Base-by-base conservation (phyloP, 2,329 filamentous ascomycete species). In the Triangularia verruculosa region DNA sequence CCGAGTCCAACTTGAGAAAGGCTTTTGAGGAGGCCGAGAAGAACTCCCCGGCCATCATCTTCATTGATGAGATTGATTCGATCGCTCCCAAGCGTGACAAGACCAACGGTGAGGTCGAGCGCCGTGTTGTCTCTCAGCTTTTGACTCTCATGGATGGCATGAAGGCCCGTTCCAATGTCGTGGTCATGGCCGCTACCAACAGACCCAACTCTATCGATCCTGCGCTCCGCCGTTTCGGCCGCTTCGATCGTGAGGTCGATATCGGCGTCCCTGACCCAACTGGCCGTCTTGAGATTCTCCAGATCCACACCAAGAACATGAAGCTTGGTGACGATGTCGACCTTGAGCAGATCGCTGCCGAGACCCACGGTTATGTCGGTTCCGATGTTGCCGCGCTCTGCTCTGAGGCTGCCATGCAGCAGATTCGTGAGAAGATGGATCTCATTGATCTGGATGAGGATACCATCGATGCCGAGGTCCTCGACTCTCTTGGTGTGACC, bases 231-330 rank as follows among this genome's bases (percentile, higher is more conserved):
- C 94, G 95, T 78, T 98, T 97, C 80, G 95, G 95, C 68, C 95
- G 95, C 79, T 98, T 99, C 83, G 95, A 99, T 78, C 95, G 95
- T 78, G 95, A 98, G 79, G 94, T 99, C 69, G 95, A 99, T 75
- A 97, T 99, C 74, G 93, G 94, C 74, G 96, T 98, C 70, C 95
- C 95, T 61, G 95, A 98, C 81, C 95, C 95, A 59, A 98, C 94
- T 72, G 95, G 95, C 68, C 95, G 95, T 86, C 90, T 99, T 39
- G 95, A 99, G 85, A 98, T 99, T 75, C 89, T 99, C 66, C 92
- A 96, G 80, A 99, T 99, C 71, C 95, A 99, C 86, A 99, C 95
- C 79, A 99, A 99, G 90, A 99, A 99, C 87, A 99, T 99, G 95
- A 99, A 99, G 85, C 87, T 99, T 66, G 93, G 81, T 65, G 95